Conservation (phyloP, 2,329 filamentous ascomycete species). For the Lasiodiplodia gonubiensis region DNA sequence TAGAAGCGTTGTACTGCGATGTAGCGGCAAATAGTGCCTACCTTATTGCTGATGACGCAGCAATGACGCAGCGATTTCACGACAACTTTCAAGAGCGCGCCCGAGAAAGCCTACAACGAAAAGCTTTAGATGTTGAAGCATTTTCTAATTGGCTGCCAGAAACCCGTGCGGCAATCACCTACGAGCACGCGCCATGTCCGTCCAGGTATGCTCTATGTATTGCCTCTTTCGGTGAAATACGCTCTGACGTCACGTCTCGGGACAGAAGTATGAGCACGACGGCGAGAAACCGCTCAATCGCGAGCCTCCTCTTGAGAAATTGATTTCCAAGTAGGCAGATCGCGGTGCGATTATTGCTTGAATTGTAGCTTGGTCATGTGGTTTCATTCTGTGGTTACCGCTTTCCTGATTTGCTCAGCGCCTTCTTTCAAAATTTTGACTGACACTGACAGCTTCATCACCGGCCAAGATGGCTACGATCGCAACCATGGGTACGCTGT, state of each 20-base stretch:
- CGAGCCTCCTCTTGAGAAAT: slow-evolving; percentile 52
- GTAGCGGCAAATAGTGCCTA: background rate
- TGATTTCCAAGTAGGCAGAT: slow-evolving; percentile 49
- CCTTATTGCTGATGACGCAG: background rate
- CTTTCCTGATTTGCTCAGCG: background rate
- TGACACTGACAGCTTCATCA: slow-evolving; percentile 53
- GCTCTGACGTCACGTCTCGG: too few species aligned
- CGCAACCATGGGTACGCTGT: slow-evolving; percentile 58
- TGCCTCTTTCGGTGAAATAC: too few species aligned
- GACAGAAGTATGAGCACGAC: slow-evolving; percentile 41
- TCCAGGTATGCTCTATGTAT: background rate
- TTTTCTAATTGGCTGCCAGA: background rate
- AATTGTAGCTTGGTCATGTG: too few species aligned
- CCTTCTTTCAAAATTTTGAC: background rate
- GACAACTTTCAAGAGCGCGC: too few species aligned
- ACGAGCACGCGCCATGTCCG: background rate
- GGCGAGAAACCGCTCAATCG: slow-evolving; percentile 56
- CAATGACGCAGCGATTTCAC: background rate
- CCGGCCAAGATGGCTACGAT: slow-evolving; percentile 57
- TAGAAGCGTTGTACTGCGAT: background rate
- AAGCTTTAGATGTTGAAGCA: background rate
- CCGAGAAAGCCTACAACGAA: too few species aligned
- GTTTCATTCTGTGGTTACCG: too few species aligned
- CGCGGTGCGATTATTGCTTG: background rate
- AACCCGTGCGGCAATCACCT: background rate